Conservation (phyloP, 768 basidiomycete species). For the Lactarius psammicola region DNA sequence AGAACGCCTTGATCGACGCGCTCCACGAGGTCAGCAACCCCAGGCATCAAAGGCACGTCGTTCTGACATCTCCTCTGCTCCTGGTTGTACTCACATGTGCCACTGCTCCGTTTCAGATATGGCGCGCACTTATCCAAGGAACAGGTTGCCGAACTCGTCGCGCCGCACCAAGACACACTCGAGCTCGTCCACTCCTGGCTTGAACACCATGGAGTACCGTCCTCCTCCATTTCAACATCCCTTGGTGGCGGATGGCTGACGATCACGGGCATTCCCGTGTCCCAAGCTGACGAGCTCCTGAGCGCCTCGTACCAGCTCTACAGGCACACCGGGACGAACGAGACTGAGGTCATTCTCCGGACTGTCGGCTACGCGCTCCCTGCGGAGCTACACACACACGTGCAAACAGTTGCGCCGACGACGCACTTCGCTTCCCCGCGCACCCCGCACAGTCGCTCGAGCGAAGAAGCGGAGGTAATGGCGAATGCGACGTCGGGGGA, state of each 20-base stretch:
- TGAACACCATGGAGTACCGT: neutral
- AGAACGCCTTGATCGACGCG: neutral
- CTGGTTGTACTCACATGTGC: neutral
- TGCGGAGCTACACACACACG: neutral
- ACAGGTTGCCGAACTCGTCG: neutral
- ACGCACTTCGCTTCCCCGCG: neutral
- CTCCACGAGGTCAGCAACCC: neutral
- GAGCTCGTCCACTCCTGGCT: neutral
- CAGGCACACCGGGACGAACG: neutral
- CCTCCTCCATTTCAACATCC: neutral
- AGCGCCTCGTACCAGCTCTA: neutral
- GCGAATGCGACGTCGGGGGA: neutral
- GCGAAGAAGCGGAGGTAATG: neutral
- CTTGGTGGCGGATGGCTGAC: neutral
- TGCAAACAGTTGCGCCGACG: neutral
- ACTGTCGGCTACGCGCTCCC: neutral
- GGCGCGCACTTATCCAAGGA: neutral
- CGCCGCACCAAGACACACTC: neutral
- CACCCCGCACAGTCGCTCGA: neutral
- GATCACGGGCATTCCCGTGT: neutral
- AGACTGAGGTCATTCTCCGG: neutral
- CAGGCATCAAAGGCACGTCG: neutral
- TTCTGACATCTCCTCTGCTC: neutral
- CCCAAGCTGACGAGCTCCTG: neutral
- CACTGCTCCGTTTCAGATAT: neutral